A percentile compares a stretch with the other conserved stretches of the same genome.
These are phyloP conservation scores for Lasiodiplodia hormozganensis DNA, from an alignment of 2,329 filamentous ascomycete genomes.

Conservation along the genomic window DNA sequence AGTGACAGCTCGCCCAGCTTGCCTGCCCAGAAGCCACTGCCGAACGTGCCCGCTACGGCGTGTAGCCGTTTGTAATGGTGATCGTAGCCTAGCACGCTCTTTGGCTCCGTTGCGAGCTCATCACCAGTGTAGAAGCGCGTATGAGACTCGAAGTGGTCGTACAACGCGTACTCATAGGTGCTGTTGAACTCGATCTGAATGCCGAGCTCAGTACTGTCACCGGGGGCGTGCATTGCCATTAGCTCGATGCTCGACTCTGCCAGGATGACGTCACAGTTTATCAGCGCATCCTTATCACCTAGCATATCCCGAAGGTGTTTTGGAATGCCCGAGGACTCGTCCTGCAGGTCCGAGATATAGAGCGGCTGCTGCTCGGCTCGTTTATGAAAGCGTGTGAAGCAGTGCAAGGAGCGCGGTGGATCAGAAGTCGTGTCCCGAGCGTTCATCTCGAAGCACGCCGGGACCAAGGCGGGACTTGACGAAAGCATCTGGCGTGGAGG, in stretches of 20 bases:
- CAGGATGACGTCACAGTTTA: constrained; percentile 43
- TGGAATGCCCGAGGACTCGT: background rate
- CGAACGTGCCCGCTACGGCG: constrained; percentile 45
- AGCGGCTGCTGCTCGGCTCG: constrained; percentile 34
- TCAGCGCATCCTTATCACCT: constrained; percentile 35
- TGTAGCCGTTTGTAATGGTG: constrained; percentile 37
- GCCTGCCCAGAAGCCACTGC: constrained; percentile 52
- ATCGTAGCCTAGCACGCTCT: constrained; percentile 36
- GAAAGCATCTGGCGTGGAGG: constrained; percentile 27
- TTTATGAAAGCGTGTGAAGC: constrained; percentile 46
- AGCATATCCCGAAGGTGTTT: constrained; percentile 28
- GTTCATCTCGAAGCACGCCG: constrained; percentile 42
- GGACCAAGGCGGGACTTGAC: constrained; percentile 15
- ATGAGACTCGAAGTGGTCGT: constrained; percentile 41
- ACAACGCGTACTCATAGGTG: constrained; percentile 41
- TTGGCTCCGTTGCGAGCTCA: constrained; percentile 39
- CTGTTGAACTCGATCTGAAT: constrained; percentile 44
- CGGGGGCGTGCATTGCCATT: constrained; percentile 46
- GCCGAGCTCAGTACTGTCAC: constrained; percentile 39
- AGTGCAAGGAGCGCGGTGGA: constrained; percentile 41
- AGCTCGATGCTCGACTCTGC: constrained; percentile 52
- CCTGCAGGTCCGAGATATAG: constrained; percentile 5
- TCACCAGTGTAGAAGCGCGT: constrained; percentile 45
- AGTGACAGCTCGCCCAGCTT: constrained; percentile 30
- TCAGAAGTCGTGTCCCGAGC: constrained; percentile 44